Base-by-base conservation (phyloP, 768 basidiomycete species). In the Coprinopsis strossmayeri region DNA sequence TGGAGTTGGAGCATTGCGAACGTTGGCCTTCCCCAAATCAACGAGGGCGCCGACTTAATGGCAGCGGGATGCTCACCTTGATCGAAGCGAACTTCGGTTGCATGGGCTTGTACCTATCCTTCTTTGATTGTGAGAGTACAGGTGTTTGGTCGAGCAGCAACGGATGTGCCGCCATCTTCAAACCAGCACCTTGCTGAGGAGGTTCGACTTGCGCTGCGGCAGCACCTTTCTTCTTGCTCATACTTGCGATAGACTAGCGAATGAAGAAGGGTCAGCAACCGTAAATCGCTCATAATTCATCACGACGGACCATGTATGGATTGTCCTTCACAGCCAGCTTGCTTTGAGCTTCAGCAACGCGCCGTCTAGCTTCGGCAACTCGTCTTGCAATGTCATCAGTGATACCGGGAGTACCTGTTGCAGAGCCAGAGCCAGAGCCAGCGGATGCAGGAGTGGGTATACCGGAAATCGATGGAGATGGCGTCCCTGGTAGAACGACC, bases 21-120 rank as follows among this genome's bases (percentile, higher is more conserved):
- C 77, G 57, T 95, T 94, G 17, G 84, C 90, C 43, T 42, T 9
- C 5, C 20, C 15, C 5, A 18, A 7, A 38, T 7, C 18, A 10
- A 18, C 9, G 18, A 21, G 40, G 40, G 13, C 3, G 11, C 24
- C 18, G 5, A 10, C 10, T 5, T 9, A 18, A 17, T 11, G 18
- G 35, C 17, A 7, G 17, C 10, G 9, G 17, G 5, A 42, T 5
- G 15, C 40, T 23, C 15, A 42, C 40, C 72, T 87, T 92, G 65
- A 95, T 93, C 2, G 91, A 91, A 0, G 94, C 90, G 64, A 98
- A 99, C 66, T 99, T 99, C 43, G 96, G 96, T 54, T 94, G 93
- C 94, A 99, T 97, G 15, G 95, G 92, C 63, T 94, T 95, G 67
- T 96, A 96, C 53, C 87, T 71, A 64, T 96, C 91, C 64, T 94